Evolutionary conservation across 768 basidiomycete species (phyloP), one percentile per base, ranked within the genome.

Genomic region (Tricholoma matsutake): DNA sequence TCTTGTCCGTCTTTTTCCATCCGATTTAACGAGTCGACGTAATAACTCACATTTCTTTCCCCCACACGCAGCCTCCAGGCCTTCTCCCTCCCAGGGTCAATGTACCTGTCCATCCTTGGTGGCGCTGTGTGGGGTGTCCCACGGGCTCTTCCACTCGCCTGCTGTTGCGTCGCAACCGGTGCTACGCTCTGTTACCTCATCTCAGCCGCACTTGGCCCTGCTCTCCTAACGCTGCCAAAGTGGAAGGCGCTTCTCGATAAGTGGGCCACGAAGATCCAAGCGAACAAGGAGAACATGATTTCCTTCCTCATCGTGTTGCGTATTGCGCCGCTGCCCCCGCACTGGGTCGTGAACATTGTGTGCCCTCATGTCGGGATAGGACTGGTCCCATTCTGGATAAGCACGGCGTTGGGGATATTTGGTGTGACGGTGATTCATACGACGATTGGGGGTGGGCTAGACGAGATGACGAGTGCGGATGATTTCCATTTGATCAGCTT

Each of bases 91-190:
- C 96, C 96, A 0, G 96, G 96, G 1, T 96, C 94, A 45, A 96
- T 98, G 95, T 98, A 98, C 71, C 85, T 98, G 53, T 94, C 94
- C 57, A 97, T 98, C 68, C 86, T 98, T 11, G 95, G 92, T 18
- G 96, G 96, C 34, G 96, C 96, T 0, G 91, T 97, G 3, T 98
- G 94, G 88, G 96, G 96, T 39, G 88, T 96, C 29, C 75, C 91
- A 2, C 76, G 86, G 10, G 96, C 96, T 0, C 81, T 98, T 4
- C 89, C 92, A 4, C 83, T 98, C n/a, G 91, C 91, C 9, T 98
- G 96, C 67, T 83, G 88, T 64, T 96, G 94, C 72, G 92, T 98
- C 58, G 94, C 95, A 13, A 83, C 88, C 0, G 96, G 96, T 35
- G 94, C 94, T 0, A 83, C 94, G 0, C 82, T 98, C 7, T 97